A percentile compares a stretch with the other conserved stretches of the same genome.
These are phyloP conservation scores for Hypoxylon sp. DNA, from an alignment of 2,329 filamentous ascomycete genomes.

Conservation along the genomic window DNA sequence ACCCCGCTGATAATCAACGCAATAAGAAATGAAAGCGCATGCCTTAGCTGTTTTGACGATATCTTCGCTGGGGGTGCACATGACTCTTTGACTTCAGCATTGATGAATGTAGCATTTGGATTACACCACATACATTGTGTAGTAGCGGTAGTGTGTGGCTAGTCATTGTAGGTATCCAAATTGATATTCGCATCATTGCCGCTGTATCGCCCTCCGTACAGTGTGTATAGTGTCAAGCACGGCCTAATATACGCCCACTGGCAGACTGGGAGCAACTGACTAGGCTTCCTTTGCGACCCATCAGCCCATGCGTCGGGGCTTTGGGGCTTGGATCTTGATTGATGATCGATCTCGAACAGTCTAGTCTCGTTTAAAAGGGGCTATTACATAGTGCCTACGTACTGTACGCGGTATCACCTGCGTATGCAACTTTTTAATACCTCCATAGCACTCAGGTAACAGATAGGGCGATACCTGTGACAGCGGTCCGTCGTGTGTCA, in stretches of 20 bases:
- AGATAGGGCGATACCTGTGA: slow-evolving; percentile 23
- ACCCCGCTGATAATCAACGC: slow-evolving; percentile 22
- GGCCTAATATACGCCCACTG: slow-evolving; percentile 23
- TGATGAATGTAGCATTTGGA: slow-evolving; percentile 16
- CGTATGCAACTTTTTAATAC: slow-evolving; percentile 11
- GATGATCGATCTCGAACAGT: slow-evolving; percentile 46
- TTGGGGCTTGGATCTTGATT: slow-evolving; percentile 42
- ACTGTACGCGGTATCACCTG: slow-evolving; percentile 24
- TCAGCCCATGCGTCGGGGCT: slow-evolving; percentile 26
- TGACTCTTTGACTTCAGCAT: slow-evolving; percentile 5
- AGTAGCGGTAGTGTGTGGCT: slow-evolving; percentile 1
- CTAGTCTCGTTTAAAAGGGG: slow-evolving; percentile 33
- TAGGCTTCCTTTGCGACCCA: slow-evolving; percentile 22
- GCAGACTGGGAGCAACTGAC: slow-evolving; percentile 15
- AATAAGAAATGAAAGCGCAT: slow-evolving; percentile 9
- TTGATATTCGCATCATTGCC: slow-evolving; percentile 5
- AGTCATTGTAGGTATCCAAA: slow-evolving; percentile 12
- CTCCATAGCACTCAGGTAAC: slow-evolving; percentile 27
- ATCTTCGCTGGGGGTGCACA: neutral
- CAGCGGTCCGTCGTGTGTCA: slow-evolving; percentile 22
- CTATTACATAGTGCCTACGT: slow-evolving; percentile 18
- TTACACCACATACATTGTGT: slow-evolving; percentile 20
- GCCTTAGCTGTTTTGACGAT: slow-evolving; percentile 9
- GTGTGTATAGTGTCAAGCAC: slow-evolving; percentile 12
- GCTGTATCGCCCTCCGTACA: slow-evolving; percentile 21